These are phyloP conservation scores for Pseudomassariella vexata DNA, from an alignment of 2,329 filamentous ascomycete genomes.

Conservation along the genomic window DNA sequence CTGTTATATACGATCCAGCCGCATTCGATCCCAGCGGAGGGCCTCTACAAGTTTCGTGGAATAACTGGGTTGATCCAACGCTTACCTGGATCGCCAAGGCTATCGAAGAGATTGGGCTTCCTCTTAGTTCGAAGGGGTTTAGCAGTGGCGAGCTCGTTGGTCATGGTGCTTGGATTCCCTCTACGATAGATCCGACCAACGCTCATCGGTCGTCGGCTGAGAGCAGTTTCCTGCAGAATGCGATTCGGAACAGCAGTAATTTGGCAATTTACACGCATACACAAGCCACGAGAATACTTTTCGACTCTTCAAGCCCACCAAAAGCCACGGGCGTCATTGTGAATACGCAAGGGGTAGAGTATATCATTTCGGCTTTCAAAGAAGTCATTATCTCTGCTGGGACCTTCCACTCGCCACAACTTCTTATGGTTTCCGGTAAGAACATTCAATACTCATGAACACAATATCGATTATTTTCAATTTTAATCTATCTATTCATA, in stretches of 20 bases:
- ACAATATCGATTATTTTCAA: too few species aligned
- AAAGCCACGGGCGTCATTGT: constrained; percentile 21
- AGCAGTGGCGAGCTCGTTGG: constrained; percentile 35
- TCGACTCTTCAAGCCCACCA: background rate
- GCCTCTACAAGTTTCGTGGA: constrained; percentile 34
- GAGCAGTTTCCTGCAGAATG: constrained; percentile 16
- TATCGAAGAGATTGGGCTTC: constrained; percentile 34
- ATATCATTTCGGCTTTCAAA: constrained; percentile 18
- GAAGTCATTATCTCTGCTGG: constrained; percentile 26
- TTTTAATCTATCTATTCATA: too few species aligned
- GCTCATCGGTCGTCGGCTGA: background rate
- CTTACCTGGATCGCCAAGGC: constrained; percentile 31
- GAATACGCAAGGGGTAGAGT: constrained; percentile 8
- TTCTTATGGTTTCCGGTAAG: constrained; percentile 9
- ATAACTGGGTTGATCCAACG: constrained; percentile 32
- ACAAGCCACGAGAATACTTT: background rate
- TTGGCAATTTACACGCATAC: constrained; percentile 6
- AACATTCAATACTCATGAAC: too few species aligned
- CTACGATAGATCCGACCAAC: background rate
- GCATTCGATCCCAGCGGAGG: constrained; percentile 23
- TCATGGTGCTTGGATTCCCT: constrained; percentile 5
- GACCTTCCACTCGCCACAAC: constrained; percentile 7
- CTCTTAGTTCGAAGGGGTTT: constrained; percentile 27
- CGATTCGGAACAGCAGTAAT: constrained; percentile 21
- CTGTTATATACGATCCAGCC: constrained; percentile 18